Base-by-base conservation (phyloP, 306 rosid genomes). In the Benincasa hispida region DNA sequence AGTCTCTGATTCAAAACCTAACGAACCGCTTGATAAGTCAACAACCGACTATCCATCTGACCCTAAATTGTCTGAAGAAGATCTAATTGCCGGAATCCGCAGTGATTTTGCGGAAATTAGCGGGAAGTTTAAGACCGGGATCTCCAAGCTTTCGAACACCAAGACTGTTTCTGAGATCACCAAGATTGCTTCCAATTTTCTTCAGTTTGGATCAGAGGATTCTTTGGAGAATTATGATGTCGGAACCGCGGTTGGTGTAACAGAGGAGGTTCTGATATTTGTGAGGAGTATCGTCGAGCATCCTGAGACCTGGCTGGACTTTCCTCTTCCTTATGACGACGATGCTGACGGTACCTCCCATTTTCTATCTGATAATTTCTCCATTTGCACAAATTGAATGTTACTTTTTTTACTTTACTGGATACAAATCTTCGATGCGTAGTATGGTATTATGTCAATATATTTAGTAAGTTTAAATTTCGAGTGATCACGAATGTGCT, bases 291-390 rank as follows among this genome's bases (percentile, higher is more conserved):
- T 94, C 67, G 93, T 92, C 6, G 91, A 89, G 99, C 97, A 94
- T 88, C 99, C 99, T 8, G 99, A 92, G 84, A 94, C 97, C 51
- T 94, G 99, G 99, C 80, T 94, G 89, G 99, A 94, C 85, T 94
- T 92, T 79, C 97, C 99, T 63, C 82, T 89, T 34, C 96, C 89
- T 3, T 97, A 94, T 74, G 99, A 94, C 77, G 96, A 94, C 10
- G 97, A 91, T 79, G 81, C 78, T 11, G 89, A 86, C 7, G 97
- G 99, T 94, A 87, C 73, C 77, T 73, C n/a, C 45, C 30, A 19
- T 39, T 55, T 62, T 35, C 61, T 10, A 15, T 66, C 73, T 39
- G 19, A 68, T 32, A 27, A 25, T 65, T 39, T 35, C 10, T 39
- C 37, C 22, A 28, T 57, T n/a, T 60, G 65, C 70, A 37, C 5